Evolutionary conservation across 495 filamentous ascomycete genomes (phyloP).

Genomic region (Hypomontagnella submonticulosa): DNA sequence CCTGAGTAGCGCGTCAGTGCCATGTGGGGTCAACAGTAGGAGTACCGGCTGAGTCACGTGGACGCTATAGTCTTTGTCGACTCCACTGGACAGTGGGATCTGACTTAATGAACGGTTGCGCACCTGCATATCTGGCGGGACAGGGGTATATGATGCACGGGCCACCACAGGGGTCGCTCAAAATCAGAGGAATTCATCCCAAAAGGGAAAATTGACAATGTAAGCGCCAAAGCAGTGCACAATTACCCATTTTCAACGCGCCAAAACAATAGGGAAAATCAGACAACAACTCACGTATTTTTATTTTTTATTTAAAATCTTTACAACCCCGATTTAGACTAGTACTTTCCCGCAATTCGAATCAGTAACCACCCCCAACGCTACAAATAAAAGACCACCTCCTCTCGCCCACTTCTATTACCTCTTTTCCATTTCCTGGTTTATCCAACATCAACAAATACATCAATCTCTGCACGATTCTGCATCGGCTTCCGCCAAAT

Average conservation of each 20-base stretch:
- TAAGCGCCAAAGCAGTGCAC: conserved; percentile 32
- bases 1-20: too few species aligned
- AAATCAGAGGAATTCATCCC: conserved; percentile 24
- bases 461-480: conserved; percentile 44
- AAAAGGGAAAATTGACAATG: conserved; percentile 32
- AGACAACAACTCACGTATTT: conserved; percentile 28
- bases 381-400: conserved; percentile 31
- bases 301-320: conserved; percentile 25
- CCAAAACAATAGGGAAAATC: conserved; percentile 31
- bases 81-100: too few species aligned
- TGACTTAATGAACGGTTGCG: neutral
- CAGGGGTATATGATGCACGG: conserved; percentile 15
- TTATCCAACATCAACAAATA: conserved; percentile 48
- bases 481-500: conserved; percentile 48
- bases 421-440: conserved; percentile 45
- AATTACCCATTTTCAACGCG: conserved; percentile 25
- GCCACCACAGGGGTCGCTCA: conserved; percentile 22
- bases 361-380: conserved; percentile 40
- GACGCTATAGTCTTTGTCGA: neutral
- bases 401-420: conserved; percentile 40
- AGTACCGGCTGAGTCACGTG: too few species aligned
- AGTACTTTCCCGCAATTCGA: conserved; percentile 46
- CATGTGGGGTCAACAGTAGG: too few species aligned
- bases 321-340: conserved; percentile 43
- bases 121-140: neutral